phyloP scores from a whole-genome alignment of 495 filamentous ascomycete species.

The Hypomontagnella monticulosa region DNA sequence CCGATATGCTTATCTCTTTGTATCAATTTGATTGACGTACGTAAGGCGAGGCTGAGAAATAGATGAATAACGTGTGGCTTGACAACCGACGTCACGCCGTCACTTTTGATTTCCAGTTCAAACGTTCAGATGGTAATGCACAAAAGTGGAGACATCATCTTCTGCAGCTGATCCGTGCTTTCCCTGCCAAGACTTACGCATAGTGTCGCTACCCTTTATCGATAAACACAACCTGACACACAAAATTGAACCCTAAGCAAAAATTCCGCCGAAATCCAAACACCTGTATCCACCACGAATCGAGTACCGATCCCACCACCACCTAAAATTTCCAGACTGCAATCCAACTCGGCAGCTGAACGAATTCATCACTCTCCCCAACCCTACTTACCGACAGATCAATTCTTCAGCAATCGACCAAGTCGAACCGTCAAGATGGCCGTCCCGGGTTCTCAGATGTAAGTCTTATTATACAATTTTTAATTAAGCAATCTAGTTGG shows the following conservation, averaged over 20 bases:
- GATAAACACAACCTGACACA: conserved; percentile 33
- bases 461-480: conserved; percentile 45
- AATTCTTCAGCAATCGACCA: conserved; percentile 41
- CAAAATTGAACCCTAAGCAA: conserved; percentile 47
- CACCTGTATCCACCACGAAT: conserved; percentile 35
- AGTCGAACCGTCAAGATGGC: conserved; percentile 59
- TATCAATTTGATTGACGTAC: not conserved
- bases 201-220: conserved; percentile 1
- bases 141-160: not conserved
- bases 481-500: not conserved
- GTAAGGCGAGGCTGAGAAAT: conserved; percentile 38
- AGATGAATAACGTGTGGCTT: conserved; percentile 25
- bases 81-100: conserved; percentile 17
- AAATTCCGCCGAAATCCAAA: conserved; percentile 37
- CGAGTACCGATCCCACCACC: conserved; percentile 29
- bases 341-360: conserved; percentile 32
- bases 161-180: not conserved
- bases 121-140: too few relatives aligned
- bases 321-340: conserved; percentile 33
- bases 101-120: too few relatives aligned
- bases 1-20: not conserved
- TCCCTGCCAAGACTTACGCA: not conserved
- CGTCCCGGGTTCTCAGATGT: conserved; percentile 64
- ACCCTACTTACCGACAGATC: conserved; percentile 22
- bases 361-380: conserved; percentile 19